These are phyloP conservation scores for Monosporozyma aerobia DNA, from an alignment of 805 yeast genomes.

Conservation along the genomic window DNA sequence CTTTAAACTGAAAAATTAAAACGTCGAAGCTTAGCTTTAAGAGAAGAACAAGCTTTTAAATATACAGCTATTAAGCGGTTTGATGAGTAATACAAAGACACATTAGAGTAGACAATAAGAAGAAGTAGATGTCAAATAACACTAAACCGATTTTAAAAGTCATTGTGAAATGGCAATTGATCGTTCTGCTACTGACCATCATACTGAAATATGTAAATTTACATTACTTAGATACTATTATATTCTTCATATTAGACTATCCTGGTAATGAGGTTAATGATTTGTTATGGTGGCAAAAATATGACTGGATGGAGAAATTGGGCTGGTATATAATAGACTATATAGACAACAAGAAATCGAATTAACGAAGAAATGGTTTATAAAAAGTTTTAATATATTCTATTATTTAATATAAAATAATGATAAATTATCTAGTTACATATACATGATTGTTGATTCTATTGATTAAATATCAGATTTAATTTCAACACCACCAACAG, in stretches of 20 bases:
- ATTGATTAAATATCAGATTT: conserved; percentile 15
- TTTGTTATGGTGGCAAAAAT: conserved; percentile 26
- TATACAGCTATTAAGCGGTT: too few species aligned
- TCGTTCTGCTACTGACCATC: neutral
- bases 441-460: neutral
- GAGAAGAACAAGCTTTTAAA: neutral
- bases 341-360: conserved; percentile 1
- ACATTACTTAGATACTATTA: neutral
- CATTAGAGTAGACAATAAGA: too few species aligned
- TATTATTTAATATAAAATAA: neutral
- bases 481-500: conserved; percentile 63
- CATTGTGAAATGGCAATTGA: neutral
- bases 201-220: neutral
- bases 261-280: conserved; percentile 12
- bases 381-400: neutral
- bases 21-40: neutral
- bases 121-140: neutral
- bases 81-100: neutral
- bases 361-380: neutral
- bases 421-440: neutral
- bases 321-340: conserved; percentile 21
- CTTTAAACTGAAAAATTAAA: neutral
- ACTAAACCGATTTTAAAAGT: neutral
- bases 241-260: conserved; percentile 13
- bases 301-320: conserved; percentile 13